Percentiles rank a stretch among this genome's conserved stretches.
Evolutionary conservation across 768 basidiomycete genomes (phyloP).

Genomic region (Agrocybe pediades): DNA sequence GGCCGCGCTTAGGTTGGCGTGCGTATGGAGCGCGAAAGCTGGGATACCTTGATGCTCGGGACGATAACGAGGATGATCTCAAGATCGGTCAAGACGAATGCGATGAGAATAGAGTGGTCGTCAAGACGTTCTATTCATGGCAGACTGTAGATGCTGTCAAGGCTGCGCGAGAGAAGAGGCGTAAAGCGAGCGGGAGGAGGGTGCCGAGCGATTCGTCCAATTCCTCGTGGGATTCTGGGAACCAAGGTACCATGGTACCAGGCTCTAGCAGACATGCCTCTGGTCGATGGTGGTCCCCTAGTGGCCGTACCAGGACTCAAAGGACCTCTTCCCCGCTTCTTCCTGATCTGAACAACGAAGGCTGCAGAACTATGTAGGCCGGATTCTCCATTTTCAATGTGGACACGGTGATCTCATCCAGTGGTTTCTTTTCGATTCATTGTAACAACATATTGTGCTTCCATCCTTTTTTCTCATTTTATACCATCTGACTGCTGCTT

Average conservation of each 20-base stretch:
- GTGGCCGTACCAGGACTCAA: conserved; percentile 37
- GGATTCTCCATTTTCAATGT: conserved; percentile 6
- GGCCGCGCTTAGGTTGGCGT: conserved; percentile 76
- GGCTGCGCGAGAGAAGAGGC: conserved; percentile 64
- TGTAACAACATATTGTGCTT: not conserved
- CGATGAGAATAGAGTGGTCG: conserved; percentile 66
- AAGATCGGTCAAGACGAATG: conserved; percentile 82
- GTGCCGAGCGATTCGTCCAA: conserved; percentile 37
- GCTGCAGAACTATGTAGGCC: conserved; percentile 70
- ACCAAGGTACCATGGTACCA: conserved; percentile 25
- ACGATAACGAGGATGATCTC: conserved; percentile 61
- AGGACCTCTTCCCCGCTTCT: conserved; percentile 49
- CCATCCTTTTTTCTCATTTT: not conserved
- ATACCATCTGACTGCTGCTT: too few species aligned
- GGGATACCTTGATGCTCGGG: conserved; percentile 69
- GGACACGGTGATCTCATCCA: not conserved
- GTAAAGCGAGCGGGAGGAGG: conserved; percentile 50
- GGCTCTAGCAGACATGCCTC: conserved; percentile 22
- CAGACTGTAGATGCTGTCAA: conserved; percentile 82
- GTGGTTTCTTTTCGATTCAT: not conserved
- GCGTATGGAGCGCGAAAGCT: conserved; percentile 73
- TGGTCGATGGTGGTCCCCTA: conserved; percentile 55
- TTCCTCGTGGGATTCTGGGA: conserved; percentile 29
- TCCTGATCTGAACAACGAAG: conserved; percentile 53
- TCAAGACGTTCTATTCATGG: conserved; percentile 88